Conservation (phyloP, 306 rosid genomes). For the Vicia villosa region DNA sequence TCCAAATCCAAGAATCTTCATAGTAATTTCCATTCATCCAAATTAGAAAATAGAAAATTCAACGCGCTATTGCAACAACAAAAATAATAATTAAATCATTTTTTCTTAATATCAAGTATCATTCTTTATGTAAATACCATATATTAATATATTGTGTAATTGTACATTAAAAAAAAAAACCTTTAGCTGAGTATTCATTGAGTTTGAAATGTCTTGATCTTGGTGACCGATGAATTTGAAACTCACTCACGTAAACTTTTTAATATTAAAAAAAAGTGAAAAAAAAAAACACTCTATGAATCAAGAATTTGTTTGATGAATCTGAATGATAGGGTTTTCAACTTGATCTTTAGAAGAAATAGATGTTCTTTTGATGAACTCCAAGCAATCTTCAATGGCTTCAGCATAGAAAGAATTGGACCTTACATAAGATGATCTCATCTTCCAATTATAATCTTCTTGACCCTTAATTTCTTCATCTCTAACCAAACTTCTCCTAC, state of each 20-base stretch:
- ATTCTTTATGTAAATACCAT: neutral
- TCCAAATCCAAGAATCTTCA: constrained; percentile 34
- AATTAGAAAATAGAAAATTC: constrained; percentile 18
- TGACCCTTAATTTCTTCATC: constrained; percentile 30
- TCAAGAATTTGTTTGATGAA: constrained; percentile 35
- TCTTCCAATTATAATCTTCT: constrained; percentile 35
- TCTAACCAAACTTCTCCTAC: constrained; percentile 33
- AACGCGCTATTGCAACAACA: constrained; percentile 18
- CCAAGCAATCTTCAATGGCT: constrained; percentile 94
- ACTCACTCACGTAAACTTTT: too few relatives aligned
- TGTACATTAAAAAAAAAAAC: too few relatives aligned
- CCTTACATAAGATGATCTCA: constrained; percentile 57
- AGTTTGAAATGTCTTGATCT: too few relatives aligned
- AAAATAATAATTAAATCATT: constrained; percentile 22
- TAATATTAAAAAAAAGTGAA: too few relatives aligned
- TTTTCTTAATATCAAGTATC: too few relatives aligned
- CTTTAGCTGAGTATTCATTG: too few relatives aligned
- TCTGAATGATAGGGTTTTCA: constrained; percentile 37
- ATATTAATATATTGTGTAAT: neutral
- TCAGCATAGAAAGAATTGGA: constrained; percentile 86
- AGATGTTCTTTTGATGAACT: constrained; percentile 82
- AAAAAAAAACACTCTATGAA: neutral
- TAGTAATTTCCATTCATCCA: constrained; percentile 21
- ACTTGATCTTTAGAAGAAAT: constrained; percentile 51
- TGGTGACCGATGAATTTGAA: too few relatives aligned